Conservation (phyloP, 1,284 basidiomycete species). For the Earliella scabrosa region DNA sequence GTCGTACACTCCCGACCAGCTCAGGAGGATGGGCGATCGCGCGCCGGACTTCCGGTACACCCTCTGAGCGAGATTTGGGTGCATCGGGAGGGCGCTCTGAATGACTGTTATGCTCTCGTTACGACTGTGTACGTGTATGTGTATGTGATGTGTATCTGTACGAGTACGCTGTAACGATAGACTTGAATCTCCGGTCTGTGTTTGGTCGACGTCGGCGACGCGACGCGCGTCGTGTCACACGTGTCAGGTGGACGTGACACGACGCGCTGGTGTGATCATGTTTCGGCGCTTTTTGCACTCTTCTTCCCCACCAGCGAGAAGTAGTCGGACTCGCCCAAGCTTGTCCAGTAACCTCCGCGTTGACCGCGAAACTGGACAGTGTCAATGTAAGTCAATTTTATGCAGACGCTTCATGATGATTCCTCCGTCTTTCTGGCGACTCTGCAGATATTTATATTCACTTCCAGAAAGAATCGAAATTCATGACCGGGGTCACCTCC, state of each 20-base stretch:
- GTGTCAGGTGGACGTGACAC: neutral
- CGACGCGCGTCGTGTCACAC: neutral
- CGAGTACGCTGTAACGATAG: neutral
- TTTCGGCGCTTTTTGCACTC: neutral
- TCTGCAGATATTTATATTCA: no score
- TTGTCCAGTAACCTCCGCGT: neutral
- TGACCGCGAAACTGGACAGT: no score
- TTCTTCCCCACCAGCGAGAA: neutral
- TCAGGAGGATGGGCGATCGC: conserved; percentile 56
- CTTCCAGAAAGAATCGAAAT: no score
- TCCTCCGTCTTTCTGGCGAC: no score
- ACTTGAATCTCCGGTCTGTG: neutral
- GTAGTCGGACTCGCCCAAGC: no score
- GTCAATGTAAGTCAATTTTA: no score
- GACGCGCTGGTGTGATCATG: neutral
- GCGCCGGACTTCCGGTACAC: conserved; percentile 71
- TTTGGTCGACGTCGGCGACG: neutral
- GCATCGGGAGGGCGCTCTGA: neutral
- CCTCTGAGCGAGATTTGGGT: conserved; percentile 35
- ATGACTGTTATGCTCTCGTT: neutral
- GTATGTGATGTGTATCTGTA: neutral
- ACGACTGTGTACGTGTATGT: neutral
- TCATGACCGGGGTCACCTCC: no score
- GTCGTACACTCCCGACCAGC: conserved; percentile 12
- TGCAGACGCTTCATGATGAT: no score